Base-by-base conservation (phyloP, 2,329 filamentous ascomycete genomes). In the Neonectria sp. region DNA sequence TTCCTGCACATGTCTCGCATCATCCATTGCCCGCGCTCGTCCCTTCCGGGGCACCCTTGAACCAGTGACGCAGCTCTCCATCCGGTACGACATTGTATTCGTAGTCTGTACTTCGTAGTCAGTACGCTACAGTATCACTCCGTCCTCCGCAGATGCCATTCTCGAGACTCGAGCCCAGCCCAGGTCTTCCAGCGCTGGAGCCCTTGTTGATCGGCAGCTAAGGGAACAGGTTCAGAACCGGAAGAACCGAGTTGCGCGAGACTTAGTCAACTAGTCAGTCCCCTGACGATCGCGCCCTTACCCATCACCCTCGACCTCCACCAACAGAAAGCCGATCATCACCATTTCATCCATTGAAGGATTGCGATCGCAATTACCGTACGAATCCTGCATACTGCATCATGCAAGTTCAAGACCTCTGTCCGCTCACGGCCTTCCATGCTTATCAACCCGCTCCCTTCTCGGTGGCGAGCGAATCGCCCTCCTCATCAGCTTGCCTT, bases 1-100 rank as follows among this genome's bases (percentile, higher is more conserved):
- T 58, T 58, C 56, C 63, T 63, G 58, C 60, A 59, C 63, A 73
- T 74, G 72, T 74, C 72, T 73, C 65, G 72, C 72, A 73, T 74
- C 72, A 73, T 45, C 8, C 72, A 73, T 45, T 9, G 40, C 45
- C 63, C 69, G 60, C 58, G 56, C 61, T 65, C 49, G 24, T 24
- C 21, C 57, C 51, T 49, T 68, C 68, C 37, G 52, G 63, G 68
- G 67, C 56, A 37, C n/a, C 51, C 51, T 35, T 33, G 56, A 55
- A 24, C 31, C 56, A 59, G 51, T 35, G 51, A 53, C 51, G 51
- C 51, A 53, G 51, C 51, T 31, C 40, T 45, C 40, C 40, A 12
- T 21, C 40, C 40, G 11, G 40, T 70, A 65, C 37, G 37, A n/a
- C 37, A 17, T 6, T 40, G 35, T 15, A 17, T 37, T 11, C 35